Base-by-base conservation (phyloP, 1,139 yeast species). In the Taphrina confusa region DNA sequence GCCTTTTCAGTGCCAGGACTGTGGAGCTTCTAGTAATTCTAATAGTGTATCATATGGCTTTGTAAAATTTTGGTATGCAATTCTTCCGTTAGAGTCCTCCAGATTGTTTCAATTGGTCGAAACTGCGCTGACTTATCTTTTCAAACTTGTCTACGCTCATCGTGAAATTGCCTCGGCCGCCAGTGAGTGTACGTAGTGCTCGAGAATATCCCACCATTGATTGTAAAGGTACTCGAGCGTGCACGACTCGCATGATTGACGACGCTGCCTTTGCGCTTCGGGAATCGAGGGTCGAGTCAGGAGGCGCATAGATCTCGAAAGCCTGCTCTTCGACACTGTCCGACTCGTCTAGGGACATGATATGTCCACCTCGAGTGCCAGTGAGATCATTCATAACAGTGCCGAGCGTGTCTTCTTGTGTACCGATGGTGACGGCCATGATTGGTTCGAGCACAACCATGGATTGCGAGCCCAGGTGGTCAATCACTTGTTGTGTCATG, bases 171-270 rank as follows among this genome's bases (percentile, higher is more conserved):
- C 94, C 96, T 57, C 96, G 78, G 1, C 98, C 98, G 69, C 89
- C 91, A 0, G 97, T 91, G 67, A 90, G 76, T 40, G 95, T 84
- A 68, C 97, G 75, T 51, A 92, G 74, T 62, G 81, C 82, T 4
- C 84, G 82, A 60, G 89, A 78, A 70, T 92, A 92, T 1, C 97
- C 96, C 60, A 91, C 81, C 96, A 92, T 90, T 65, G 86, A 95
- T 64, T 85, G 79, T 67, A 92, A 76, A 8, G 98, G 97, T 0
- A 91, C 91, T 61, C 80, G 81, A 0, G 96, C 96, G 14, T 76
- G 75, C 39, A 91, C 80, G 1, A 80, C 74, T 68, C 87, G 86
- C 34, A 66, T 65, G 66, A 69, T n/a, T 67, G 73, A 56, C 73
- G 75, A 61, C 72, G 73, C 8, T 12, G 42, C 30, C 25, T 76